These are phyloP conservation scores for Bipolaris oryzae DNA, from an alignment of 2,329 filamentous ascomycete species.

Conservation along the genomic window DNA sequence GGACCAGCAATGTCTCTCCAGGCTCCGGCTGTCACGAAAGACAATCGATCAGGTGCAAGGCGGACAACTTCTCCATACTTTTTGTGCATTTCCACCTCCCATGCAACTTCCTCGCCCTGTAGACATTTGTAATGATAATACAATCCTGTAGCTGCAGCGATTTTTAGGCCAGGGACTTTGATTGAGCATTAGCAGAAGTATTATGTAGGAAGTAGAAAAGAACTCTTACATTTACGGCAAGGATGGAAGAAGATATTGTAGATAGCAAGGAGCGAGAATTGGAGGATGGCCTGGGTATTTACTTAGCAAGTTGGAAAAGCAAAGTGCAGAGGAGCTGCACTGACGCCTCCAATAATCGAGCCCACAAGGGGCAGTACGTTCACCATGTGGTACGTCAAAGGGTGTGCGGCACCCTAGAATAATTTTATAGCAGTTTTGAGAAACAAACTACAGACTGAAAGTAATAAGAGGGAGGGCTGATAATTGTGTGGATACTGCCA, in stretches of 20 bases:
- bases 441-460: too few species aligned
- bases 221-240: slow-evolving; percentile 1
- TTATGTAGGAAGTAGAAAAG: neutral
- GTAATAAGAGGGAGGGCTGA: too few species aligned
- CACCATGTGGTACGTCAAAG: too few species aligned
- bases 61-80: slow-evolving; percentile 19
- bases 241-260: slow-evolving; percentile 10
- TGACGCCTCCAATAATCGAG: too few species aligned
- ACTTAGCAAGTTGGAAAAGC: too few species aligned
- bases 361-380: too few species aligned
- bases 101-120: neutral
- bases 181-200: neutral
- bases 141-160: neutral
- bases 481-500: too few species aligned
- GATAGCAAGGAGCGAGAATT: neutral
- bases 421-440: too few species aligned
- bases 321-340: too few species aligned
- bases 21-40: slow-evolving; percentile 7
- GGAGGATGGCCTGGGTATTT: neutral
- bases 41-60: slow-evolving; percentile 12
- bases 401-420: too few species aligned
- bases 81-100: neutral
- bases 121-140: neutral
- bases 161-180: neutral
- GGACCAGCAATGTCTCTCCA: slow-evolving; percentile 16